These are phyloP conservation scores for Hericium rajendrae DNA, from an alignment of 768 basidiomycete genomes.

Conservation along the genomic window DNA sequence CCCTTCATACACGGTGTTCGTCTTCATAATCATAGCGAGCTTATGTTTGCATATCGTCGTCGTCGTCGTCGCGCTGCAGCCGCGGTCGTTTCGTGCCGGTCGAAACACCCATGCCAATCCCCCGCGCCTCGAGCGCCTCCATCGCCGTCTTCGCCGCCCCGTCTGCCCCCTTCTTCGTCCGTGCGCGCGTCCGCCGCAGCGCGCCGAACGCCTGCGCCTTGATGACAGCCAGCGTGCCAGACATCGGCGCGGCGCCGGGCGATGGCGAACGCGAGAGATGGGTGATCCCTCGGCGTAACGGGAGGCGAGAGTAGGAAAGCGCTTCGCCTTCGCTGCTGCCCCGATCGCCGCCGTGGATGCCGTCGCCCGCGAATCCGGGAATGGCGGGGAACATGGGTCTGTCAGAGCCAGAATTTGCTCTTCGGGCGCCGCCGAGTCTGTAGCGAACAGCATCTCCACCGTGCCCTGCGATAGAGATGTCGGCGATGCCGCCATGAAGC, in stretches of 20 bases:
- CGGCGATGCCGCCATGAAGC: conserved; percentile 65
- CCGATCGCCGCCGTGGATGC: conserved; percentile 36
- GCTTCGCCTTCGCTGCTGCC: conserved; percentile 35
- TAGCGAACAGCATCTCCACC: conserved; percentile 52
- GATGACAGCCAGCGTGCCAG: conserved; percentile 80
- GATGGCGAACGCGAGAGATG: conserved; percentile 33
- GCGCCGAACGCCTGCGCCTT: conserved; percentile 88
- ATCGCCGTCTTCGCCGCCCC: conserved; percentile 66
- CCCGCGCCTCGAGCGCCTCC: conserved; percentile 75
- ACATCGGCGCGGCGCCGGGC: conserved; percentile 40
- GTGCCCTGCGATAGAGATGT: conserved; percentile 48
- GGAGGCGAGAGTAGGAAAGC: conserved; percentile 7
- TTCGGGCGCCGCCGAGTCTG: conserved; percentile 38
- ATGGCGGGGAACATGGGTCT: conserved; percentile 37
- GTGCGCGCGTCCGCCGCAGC: conserved; percentile 65
- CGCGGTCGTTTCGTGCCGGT: conserved; percentile 38
- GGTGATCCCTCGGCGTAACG: conserved; percentile 13
- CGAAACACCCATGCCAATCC: conserved; percentile 41
- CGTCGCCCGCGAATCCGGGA: conserved; percentile 43
- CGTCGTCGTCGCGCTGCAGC: conserved; percentile 31
- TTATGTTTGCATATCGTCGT: conserved; percentile 7
- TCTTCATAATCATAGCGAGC: not conserved
- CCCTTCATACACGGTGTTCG: not conserved
- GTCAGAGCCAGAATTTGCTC: conserved; percentile 40
- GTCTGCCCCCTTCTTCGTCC: conserved; percentile 64